phyloP scores from a whole-genome alignment of 257 asterid genomes.

The Orobanche coerulescens region DNA sequence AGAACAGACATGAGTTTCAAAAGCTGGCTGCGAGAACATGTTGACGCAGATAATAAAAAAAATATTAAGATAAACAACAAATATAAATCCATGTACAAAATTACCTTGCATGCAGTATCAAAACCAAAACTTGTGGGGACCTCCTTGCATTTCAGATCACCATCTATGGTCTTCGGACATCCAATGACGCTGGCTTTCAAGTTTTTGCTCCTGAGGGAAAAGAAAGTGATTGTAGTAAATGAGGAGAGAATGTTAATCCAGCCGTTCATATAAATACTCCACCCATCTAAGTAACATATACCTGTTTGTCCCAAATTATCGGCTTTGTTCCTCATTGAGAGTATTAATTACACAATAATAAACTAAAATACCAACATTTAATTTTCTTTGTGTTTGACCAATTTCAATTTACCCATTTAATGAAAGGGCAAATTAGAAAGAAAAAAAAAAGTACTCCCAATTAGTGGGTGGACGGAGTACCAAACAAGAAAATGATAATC shows the following conservation, averaged over 20 bases:
- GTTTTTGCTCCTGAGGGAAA: slow-evolving; percentile 56
- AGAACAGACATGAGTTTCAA: neutral
- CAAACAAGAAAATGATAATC: neutral
- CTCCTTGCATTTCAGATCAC: slow-evolving; percentile 91
- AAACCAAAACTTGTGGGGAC: slow-evolving; percentile 96
- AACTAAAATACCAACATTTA: no score
- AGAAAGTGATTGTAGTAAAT: neutral
- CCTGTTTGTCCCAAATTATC: no score
- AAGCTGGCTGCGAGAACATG: neutral
- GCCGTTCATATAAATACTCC: neutral
- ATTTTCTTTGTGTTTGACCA: no score
- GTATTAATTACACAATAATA: no score
- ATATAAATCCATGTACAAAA: neutral
- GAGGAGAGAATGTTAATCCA: slow-evolving; percentile 12
- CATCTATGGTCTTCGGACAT: slow-evolving; percentile 98
- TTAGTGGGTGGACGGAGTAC: slow-evolving; percentile 6
- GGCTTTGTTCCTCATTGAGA: no score
- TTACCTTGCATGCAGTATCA: slow-evolving; percentile 99
- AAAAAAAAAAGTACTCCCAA: neutral
- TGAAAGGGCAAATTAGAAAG: no score
- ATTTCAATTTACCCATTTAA: no score
- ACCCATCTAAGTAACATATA: no score
- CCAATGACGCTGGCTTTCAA: slow-evolving; percentile 90
- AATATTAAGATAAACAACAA: neutral
- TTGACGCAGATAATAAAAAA: neutral